Evolutionary conservation across 2,329 filamentous ascomycete species (phyloP), one percentile per base, ranked within the genome.

Genomic region (Podosphaera aphanis): DNA sequence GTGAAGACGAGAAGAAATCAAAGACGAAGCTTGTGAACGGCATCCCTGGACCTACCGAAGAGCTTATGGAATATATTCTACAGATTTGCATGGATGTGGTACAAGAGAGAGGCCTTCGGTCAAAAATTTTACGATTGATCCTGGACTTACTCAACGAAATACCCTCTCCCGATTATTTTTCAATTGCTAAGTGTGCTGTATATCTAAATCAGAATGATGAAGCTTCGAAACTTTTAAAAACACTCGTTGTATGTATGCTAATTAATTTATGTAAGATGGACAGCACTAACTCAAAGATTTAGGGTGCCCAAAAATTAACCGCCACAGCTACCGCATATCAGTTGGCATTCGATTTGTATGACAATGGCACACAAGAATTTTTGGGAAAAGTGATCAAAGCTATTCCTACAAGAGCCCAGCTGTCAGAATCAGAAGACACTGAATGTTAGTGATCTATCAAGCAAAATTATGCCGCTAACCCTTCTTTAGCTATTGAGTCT

Each of bases 291-390:
- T 48, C 10, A 47, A 25, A 52, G 52, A 49, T 80, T 49, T 81
- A 81, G 52, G 83, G 77, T 5, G 83, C 93, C 53, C 70, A 76
- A 44, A 29, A 29, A 8, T 7, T 43, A 15, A 76, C 76, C 49
- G 85, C 84, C 0, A 73, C 83, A 15, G 82, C 86, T 18, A 79
- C 83, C 43, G 90, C 90, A 16, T 98, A 95, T 61, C 90, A 98
- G 61, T 93, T 98, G 47, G 90, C 88, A 1, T 98, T 98, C 57
- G 90, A 98, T 57, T 70, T 98, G 5, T 95, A 94, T 62, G 90
- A 98, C 64, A 98, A 98, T 58, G 90, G 90, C 53, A 95, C 90
- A 0, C 90, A 98, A 57, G 90, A 95, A 60, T 98, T 98, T 56
- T 64, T 98, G 20, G 77, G 78, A 53, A 94, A 90, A 63, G 83